Evolutionary conservation across 2,329 filamentous ascomycete genomes (phyloP), one percentile per base, ranked within the genome.

Genomic region (Fusarium coffeatum): DNA sequence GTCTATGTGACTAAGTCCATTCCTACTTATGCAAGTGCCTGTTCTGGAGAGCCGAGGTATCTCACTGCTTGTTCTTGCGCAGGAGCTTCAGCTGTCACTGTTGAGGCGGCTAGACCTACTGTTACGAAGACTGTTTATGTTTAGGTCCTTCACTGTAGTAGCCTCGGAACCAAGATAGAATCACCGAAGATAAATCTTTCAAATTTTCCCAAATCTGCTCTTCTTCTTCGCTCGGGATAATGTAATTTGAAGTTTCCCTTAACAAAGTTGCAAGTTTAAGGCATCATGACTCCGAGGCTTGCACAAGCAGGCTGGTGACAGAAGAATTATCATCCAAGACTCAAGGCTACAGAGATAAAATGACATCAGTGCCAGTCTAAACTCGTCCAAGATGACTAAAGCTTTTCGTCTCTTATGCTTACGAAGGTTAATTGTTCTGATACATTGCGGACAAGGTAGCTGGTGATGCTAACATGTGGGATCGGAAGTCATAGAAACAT

Each of bases 1-100:
- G 53, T 72, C 12, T 69, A 60, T 23, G 61, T 73, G 2, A 69
- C 65, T 30, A 72, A 70, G 55, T 59, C 71, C 22, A 42, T 70
- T 23, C 71, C 71, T 11, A 70, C 71, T 6, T 73, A 73, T 37
- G 68, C 68, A 9, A 72, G 59, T 27, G 68, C 66, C n/a, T 73
- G 71, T 25, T 73, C 71, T 4, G 71, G 71, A 11, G 61, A 55
- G 27, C 11, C 53, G 55, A 66, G 71, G 6, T 73, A 73, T 16
- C 56, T 69, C 22, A 73, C 71, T 20, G 71, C 71, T 13, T 73
- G 71, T 27, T 65, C 66, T 11, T 73, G 71, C 18, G 65, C 67
- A 2, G 47, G 62, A 11, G 68, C 66, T 22, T 60, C 71, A 18
- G 23, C 43, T 12, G 54, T 68, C 8, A 72, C 68, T 12, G 58